These are phyloP conservation scores for Mycena latifolia DNA, from an alignment of 768 basidiomycete genomes.

Conservation along the genomic window DNA sequence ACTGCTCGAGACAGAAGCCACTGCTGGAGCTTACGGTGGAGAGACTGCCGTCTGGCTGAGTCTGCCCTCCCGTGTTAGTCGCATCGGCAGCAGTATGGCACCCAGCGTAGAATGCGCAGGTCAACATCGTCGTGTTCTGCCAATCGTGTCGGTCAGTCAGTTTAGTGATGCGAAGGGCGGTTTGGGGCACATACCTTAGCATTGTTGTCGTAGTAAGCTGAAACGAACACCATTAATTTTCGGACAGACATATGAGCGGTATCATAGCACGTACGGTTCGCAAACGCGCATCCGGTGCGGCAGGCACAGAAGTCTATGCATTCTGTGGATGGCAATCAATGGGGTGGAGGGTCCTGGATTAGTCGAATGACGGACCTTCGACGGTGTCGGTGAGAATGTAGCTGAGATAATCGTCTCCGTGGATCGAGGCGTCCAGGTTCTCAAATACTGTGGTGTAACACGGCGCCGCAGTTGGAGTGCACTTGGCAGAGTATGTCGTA, in stretches of 20 bases:
- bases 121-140: constrained; percentile 26
- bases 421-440: constrained; percentile 24
- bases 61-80: constrained; percentile 33
- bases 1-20: constrained; percentile 20
- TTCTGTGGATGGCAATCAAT: background rate
- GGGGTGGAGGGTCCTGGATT: background rate
- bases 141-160: background rate
- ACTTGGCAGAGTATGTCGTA: background rate
- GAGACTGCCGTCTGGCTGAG: constrained; percentile 25
- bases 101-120: constrained; percentile 26
- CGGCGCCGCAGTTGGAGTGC: background rate
- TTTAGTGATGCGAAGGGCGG: no score
- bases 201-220: no score
- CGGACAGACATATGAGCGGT: no score
- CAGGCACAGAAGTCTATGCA: constrained; percentile 25
- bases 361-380: constrained; percentile 15
- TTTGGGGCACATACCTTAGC: background rate
- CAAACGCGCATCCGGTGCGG: background rate
- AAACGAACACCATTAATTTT: no score
- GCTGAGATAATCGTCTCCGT: constrained; percentile 29
- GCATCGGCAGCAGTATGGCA: constrained; percentile 34
- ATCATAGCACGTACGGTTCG: no score
- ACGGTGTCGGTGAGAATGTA: constrained; percentile 30
- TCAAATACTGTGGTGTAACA: constrained; percentile 17
- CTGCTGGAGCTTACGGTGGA: constrained; percentile 22